phyloP scores from a whole-genome alignment of 495 filamentous ascomycete genomes.

The Podospora australis region DNA sequence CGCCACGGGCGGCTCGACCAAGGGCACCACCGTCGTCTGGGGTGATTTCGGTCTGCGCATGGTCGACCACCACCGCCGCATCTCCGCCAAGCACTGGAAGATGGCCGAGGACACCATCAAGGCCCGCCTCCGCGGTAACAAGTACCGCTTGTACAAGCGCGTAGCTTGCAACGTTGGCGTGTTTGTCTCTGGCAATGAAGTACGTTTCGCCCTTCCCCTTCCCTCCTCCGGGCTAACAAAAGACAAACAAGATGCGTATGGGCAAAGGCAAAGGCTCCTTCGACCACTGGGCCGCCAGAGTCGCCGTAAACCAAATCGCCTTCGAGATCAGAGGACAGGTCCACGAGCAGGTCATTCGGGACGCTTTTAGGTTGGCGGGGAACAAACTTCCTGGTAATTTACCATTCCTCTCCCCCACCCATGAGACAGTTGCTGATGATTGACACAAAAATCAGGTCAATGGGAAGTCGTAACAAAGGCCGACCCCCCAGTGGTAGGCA shows the following conservation, averaged over 20 bases:
- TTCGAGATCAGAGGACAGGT: conserved; percentile 88
- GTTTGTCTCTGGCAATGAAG: conserved; percentile 91
- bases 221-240: conserved; percentile 14
- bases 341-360: conserved; percentile 89
- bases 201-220: conserved; percentile 22
- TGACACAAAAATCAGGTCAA: too few species aligned
- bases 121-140: conserved; percentile 78
- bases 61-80: conserved; percentile 83
- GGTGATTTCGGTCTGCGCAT: conserved; percentile 94
- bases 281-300: conserved; percentile 88
- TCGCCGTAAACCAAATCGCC: conserved; percentile 80
- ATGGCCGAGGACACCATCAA: conserved; percentile 91
- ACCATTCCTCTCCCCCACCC: conserved; percentile 5
- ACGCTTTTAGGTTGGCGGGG: conserved; percentile 89
- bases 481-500: conserved; percentile 83
- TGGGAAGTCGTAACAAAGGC: conserved; percentile 93
- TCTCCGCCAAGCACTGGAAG: conserved; percentile 81
- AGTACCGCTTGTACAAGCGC: conserved; percentile 85
- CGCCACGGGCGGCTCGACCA: conserved; percentile 79
- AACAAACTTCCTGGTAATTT: conserved; percentile 87
- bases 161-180: conserved; percentile 89
- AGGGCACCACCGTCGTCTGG: conserved; percentile 93
- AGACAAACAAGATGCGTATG: conserved; percentile 63
- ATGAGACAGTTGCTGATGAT: too few species aligned
- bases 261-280: conserved; percentile 97